These are phyloP conservation scores for Neonectria neomacrospora DNA, from an alignment of 2,329 filamentous ascomycete genomes.

Conservation along the genomic window DNA sequence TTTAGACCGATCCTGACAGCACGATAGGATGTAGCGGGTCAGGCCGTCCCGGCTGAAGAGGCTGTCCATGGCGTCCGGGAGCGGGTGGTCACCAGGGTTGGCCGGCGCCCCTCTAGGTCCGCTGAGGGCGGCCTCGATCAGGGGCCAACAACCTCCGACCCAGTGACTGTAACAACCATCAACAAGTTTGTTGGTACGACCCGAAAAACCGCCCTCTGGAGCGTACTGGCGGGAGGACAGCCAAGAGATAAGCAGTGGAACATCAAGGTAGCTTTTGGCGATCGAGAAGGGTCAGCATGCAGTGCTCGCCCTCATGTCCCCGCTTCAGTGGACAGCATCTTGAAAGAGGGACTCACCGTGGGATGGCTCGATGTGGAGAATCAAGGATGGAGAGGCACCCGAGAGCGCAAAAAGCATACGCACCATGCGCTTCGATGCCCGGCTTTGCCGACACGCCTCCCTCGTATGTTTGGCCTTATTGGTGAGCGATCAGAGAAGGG, in stretches of 20 bases:
- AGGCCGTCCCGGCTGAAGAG: constrained; percentile 87
- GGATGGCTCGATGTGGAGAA: constrained; percentile 78
- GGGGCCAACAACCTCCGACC: constrained; percentile 94
- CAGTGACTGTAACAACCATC: constrained; percentile 99
- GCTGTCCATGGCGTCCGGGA: constrained; percentile 52
- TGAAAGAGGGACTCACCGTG: constrained; percentile 64
- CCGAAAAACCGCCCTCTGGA: constrained; percentile 92
- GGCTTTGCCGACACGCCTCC: constrained; percentile 90
- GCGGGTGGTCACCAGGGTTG: constrained; percentile 44
- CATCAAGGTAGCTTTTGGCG: constrained; percentile 74
- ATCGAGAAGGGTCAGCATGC: constrained; percentile 49
- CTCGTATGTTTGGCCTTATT: constrained; percentile 87
- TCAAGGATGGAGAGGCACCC: constrained; percentile 89
- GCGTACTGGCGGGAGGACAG: constrained; percentile 88
- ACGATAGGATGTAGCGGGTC: constrained; percentile 88
- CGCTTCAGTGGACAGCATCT: constrained; percentile 47
- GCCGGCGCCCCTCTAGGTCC: constrained; percentile 55
- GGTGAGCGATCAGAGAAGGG: constrained; percentile 35
- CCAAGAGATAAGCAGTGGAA: constrained; percentile 84
- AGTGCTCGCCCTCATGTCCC: constrained; percentile 43
- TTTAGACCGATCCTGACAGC: constrained; percentile 78
- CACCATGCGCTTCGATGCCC: constrained; percentile 91
- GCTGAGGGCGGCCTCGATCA: constrained; percentile 82
- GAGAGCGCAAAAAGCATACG: constrained; percentile 94
- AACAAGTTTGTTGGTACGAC: constrained; percentile 96